Percentiles rank a stretch among this genome's conserved stretches.
Conservation (phyloP, 805 yeast genomes). For the Schwanniomyces pseudopolymorphus region DNA sequence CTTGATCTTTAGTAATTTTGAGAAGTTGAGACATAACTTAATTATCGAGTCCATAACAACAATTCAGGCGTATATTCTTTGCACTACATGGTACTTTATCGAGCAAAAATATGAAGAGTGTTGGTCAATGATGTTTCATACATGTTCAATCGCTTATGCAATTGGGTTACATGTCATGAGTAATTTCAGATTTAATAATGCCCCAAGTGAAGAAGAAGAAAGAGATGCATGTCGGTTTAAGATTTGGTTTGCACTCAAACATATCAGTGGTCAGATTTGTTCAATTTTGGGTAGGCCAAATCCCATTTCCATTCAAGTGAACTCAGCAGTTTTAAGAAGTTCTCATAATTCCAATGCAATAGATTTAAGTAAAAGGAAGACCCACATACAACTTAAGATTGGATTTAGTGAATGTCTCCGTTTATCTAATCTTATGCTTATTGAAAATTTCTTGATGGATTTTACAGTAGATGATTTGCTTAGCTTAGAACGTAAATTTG, state of each 20-base stretch:
- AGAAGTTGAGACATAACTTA: conserved; percentile 46
- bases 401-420: conserved; percentile 52
- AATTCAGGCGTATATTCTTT: conserved; percentile 48
- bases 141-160: conserved; percentile 50
- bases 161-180: conserved; percentile 51
- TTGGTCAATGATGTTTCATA: conserved; percentile 52
- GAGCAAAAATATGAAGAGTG: conserved; percentile 51
- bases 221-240: conserved; percentile 36
- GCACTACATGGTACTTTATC: conserved; percentile 50
- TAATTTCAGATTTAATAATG: conserved; percentile 16
- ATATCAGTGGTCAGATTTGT: conserved; percentile 48
- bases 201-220: conserved; percentile 30
- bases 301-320: conserved; percentile 48
- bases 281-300: conserved; percentile 55
- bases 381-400: conserved; percentile 39
- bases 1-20: conserved; percentile 39
- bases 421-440: conserved; percentile 47
- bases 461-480: conserved; percentile 41
- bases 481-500: conserved; percentile 41
- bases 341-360: conserved; percentile 14
- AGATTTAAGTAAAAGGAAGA: conserved; percentile 17
- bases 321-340: conserved; percentile 25
- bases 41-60: conserved; percentile 48
- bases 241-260: conserved; percentile 51
- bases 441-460: conserved; percentile 50